phyloP scores from a whole-genome alignment of 805 yeast species.

The Yarrowia sp. region DNA sequence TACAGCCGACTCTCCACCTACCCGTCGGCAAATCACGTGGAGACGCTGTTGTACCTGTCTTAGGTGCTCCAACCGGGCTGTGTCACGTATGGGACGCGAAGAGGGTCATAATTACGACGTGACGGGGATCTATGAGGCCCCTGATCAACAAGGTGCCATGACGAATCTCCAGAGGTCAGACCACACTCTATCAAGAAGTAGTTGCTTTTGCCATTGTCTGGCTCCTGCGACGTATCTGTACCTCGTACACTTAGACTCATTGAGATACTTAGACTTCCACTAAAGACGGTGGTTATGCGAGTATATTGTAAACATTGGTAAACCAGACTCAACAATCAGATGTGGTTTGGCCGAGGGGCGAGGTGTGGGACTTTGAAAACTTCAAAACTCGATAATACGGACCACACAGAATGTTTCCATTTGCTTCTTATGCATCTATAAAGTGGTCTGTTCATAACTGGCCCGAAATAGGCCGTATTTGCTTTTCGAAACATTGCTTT shows the following conservation, averaged over 20 bases:
- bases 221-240: background rate
- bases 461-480: background rate
- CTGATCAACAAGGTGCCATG: background rate
- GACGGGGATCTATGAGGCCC: background rate
- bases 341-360: background rate
- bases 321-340: background rate
- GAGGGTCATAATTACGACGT: background rate
- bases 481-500: slow-evolving; percentile 2
- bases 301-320: slow-evolving; percentile 4
- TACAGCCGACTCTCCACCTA: too few relatives aligned
- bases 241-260: background rate
- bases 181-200: background rate
- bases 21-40: too few relatives aligned
- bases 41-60: too few relatives aligned
- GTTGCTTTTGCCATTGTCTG: slow-evolving; percentile 9
- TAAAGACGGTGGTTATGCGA: background rate
- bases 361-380: background rate
- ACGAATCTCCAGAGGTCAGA: background rate
- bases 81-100: slow-evolving; percentile 2
- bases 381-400: background rate
- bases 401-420: background rate
- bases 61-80: background rate
- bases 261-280: background rate
- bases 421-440: background rate
- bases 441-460: slow-evolving; percentile 1